A percentile compares a stretch with the other conserved stretches of the same genome.
Conservation (phyloP, 2,329 filamentous ascomycete genomes). For the Blastomyces emzantsi region DNA sequence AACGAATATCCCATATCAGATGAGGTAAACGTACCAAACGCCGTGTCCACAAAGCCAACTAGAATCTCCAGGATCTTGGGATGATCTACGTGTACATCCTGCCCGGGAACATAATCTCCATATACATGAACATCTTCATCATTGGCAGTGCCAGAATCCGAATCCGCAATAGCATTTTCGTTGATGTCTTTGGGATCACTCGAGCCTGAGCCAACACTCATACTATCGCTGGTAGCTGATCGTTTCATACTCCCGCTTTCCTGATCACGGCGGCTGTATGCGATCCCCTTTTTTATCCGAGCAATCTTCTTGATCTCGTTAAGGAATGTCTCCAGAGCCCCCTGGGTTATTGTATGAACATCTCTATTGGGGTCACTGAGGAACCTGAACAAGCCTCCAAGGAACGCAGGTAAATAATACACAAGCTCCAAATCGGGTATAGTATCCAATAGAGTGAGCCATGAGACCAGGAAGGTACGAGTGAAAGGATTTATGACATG, state of each 20-base stretch:
- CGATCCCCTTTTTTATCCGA: constrained; percentile 81
- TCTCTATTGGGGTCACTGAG: constrained; percentile 84
- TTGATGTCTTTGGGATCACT: constrained; percentile 34
- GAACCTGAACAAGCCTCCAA: constrained; percentile 83
- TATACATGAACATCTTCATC: constrained; percentile 56
- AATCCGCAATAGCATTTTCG: constrained; percentile 49
- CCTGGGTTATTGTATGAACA: constrained; percentile 89
- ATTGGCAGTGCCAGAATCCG: constrained; percentile 43
- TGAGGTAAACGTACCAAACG: constrained; percentile 50
- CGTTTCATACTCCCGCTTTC: constrained; percentile 60
- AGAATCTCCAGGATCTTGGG: constrained; percentile 85
- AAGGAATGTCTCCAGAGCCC: constrained; percentile 79
- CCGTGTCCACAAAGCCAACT: constrained; percentile 77
- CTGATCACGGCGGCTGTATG: constrained; percentile 66
- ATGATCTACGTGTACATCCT: constrained; percentile 93
- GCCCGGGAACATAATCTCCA: constrained; percentile 93
- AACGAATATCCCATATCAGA: constrained; percentile 3
- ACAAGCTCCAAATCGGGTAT: constrained; percentile 96
- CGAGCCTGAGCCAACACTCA: constrained; percentile 48
- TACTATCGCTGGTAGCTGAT: constrained; percentile 60
- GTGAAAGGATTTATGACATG: constrained; percentile 93
- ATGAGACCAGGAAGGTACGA: constrained; percentile 87
- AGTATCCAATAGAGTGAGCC: constrained; percentile 89
- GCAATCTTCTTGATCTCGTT: constrained; percentile 92
- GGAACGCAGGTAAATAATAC: constrained; percentile 81